Base-by-base conservation (phyloP, 768 basidiomycete species). In the Mrakia gelida region DNA sequence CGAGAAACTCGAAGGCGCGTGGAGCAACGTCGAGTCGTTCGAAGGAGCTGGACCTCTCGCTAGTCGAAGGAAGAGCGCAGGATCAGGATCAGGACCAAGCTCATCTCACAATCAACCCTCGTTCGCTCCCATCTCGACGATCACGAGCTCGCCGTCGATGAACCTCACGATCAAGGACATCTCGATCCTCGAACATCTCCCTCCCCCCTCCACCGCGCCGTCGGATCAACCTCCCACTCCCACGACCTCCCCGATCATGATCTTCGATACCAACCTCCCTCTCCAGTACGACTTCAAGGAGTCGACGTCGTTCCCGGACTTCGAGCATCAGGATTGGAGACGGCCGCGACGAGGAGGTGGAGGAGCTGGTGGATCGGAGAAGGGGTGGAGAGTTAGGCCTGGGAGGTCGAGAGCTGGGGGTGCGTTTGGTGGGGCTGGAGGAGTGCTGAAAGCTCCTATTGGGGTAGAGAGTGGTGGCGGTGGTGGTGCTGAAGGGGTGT, bases 261-360 rank as follows among this genome's bases (percentile, higher is more conserved):
- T 94, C 70, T 90, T 89, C 15, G 94, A 95, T 81, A 87, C 87
- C n/a, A 84, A 89, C 79, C 88, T 95, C 26, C 82, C 86, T 21
- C 84, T 84, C 9, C 91, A 92, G 79, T 91, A 92, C 83, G 80
- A 86, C 52, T 28, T 81, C 26, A 75, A 74, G 3, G 56, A 76
- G 7, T 75, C 74, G 26, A 56, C 43, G 0, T 21, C 28, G n/a
- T 84, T 84, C 63, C 82, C 83, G 10, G 81, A 82, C 30, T 84
- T 82, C 65, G 82, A 82, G 61, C 61, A 61, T 32, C 71, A 72
- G 34, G 71, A 79, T 76, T 34, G 81, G 81, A n/a, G 83, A 81
- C 54, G 56, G 9, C 68, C 49, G 56, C 4, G 38, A 26, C 70
- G 67, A 34, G 65, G 65, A n/a, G 41, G 18, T n/a, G 41, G 18